Evolutionary conservation across 148 eudicot species (phyloP), one percentile per base, ranked within the genome.

Genomic region (Euryodendron excelsum): DNA sequence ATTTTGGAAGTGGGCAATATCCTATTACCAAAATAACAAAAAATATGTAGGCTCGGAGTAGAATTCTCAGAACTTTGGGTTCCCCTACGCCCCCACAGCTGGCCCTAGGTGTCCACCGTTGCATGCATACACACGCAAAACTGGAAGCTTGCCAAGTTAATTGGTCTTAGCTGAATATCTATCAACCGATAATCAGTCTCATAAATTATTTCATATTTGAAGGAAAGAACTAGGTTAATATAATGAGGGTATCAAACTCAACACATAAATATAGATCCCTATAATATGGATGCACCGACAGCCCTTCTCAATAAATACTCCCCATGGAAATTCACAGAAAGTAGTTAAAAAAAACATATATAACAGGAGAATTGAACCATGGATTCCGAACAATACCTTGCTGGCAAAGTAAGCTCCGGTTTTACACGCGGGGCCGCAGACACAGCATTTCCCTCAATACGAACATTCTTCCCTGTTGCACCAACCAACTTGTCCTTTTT

Each of bases 331-430:
- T 21, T 8, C 28, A 11, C n/a, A 52, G 18, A n/a, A 10, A 11
- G 36, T 45, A 69, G 34, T 45, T 45, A 50, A 25, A 44, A 45
- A 34, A 69, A 44, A 44, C 17, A 62, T 10, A 25, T 39, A 73
- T 23, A 77, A 84, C 27, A 70, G 15, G 74, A 50, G 67, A 37
- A 44, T 37, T 21, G 25, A 74, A 34, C 52, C 28, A 62, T 39
- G 14, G 36, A 36, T 45, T 73, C 23, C 44, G 61, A 34, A 52
- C 83, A 72, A 72, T 91, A 94, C 98, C 91, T 90, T 83, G 79
- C 82, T 73, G 99, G 99, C 84, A 93, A 87, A 66, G 92, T 47
- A 78, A 96, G 97, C 86, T 96, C 99, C 18, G 99, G 84, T 86
- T 96, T 96, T 74, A 96, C 99, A 80, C 98, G 89, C 39, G 99